Evolutionary conservation across 192 early-diverging fungal genomes (phyloP), one percentile per base, ranked within the genome.

Genomic region (Chytriomyces confervae): DNA sequence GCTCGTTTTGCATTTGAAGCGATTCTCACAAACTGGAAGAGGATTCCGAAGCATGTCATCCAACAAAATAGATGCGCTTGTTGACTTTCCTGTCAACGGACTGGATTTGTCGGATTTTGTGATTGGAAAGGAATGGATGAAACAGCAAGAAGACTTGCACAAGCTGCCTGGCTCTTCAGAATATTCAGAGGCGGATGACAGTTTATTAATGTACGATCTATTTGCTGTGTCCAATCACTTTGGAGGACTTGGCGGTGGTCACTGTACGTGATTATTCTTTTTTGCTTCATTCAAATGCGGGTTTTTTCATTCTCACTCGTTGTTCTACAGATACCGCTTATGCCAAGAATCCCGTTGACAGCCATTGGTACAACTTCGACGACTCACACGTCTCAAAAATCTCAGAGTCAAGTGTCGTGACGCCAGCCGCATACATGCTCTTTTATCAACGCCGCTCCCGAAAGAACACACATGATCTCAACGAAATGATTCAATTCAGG

Each of bases 201-300:
- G 66, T 6, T 47, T 73, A 27, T 36, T 72, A 18, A 24, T 72
- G 9, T 95, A 94, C 73, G 92, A 94, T 76, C 82, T 95, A 69
- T 90, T 87, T 75, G 90, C 89, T 11, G 91, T 95, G 6, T 93
- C 91, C 73, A 94, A 95, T 77, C 93, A 95, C 67, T 95, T 85
- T 84, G 94, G 94, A 57, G 92, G 92, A 7, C 79, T 94, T 73
- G 92, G 92, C 51, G 94, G 93, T 62, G 94, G 94, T 43, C 94
- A 95, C 78, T 95, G 84, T 85, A 72, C 77, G 84, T 77, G 7
- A 9, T 23, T 72, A 3, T 48, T 20, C 9, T 24, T 36, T 36
- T 36, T 36, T 36, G 29, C 29, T 36, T 36, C 29, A 66, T 18
- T 18, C 2, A 29, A 66, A 46, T 73, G 72, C 62, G 18, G 47